Conservation (phyloP, 2,329 filamentous ascomycete species). For the Chrysoporthe austroafricana region DNA sequence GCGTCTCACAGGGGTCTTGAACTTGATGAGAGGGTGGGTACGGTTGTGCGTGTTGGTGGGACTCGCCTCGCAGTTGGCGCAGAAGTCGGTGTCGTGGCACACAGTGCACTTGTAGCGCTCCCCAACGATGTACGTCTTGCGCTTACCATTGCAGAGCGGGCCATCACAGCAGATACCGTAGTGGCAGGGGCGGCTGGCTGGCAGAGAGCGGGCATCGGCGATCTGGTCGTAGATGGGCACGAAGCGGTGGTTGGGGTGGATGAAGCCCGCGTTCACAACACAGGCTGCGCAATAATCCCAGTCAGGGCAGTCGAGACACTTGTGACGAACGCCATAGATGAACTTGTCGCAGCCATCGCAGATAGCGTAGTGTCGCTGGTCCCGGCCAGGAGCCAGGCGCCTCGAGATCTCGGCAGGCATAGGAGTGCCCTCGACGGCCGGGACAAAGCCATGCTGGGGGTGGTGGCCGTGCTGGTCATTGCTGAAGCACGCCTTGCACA, state of each 20-base stretch:
- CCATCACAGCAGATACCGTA: constrained; percentile 93
- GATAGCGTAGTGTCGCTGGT: constrained; percentile 81
- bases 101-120: constrained; percentile 96
- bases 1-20: constrained; percentile 88
- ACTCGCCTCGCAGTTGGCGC: constrained; percentile 87
- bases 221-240: constrained; percentile 76
- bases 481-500: constrained; percentile 82
- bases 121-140: constrained; percentile 75
- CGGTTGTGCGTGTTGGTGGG: constrained; percentile 86
- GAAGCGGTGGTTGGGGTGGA: constrained; percentile 86
- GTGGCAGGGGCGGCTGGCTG: constrained; percentile 60
- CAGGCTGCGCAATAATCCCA: constrained; percentile 93
- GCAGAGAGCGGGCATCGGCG: constrained; percentile 42
- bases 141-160: constrained; percentile 73
- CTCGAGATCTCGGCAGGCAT: constrained; percentile 65
- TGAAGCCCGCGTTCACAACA: constrained; percentile 65
- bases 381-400: constrained; percentile 79
- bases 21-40: constrained; percentile 96
- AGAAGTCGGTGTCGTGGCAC: constrained; percentile 94
- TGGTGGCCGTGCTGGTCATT: constrained; percentile 85
- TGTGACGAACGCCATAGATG: constrained; percentile 89
- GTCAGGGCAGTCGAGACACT: constrained; percentile 95
- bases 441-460: constrained; percentile 78
- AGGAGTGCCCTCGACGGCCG: constrained; percentile 65
- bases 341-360: constrained; percentile 93